A percentile compares a stretch with the other conserved stretches of the same genome.
Conservation (phyloP, 2,329 filamentous ascomycete genomes). For the Aspergillus floridensis region DNA sequence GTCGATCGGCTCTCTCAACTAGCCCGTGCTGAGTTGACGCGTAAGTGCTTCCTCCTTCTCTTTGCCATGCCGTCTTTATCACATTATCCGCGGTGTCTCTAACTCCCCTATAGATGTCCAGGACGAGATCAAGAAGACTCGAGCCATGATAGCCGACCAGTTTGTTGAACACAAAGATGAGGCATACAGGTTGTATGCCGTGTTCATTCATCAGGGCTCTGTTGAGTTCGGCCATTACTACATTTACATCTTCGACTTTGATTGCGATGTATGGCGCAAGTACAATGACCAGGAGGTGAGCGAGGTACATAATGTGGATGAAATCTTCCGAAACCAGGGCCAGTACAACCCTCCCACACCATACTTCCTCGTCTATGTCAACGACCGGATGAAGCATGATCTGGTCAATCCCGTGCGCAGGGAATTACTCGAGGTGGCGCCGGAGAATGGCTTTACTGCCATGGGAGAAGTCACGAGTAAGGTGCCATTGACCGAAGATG, state of each 20-base stretch:
- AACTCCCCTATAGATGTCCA: conserved; percentile 28
- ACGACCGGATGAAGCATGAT: conserved; percentile 60
- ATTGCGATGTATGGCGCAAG: conserved; percentile 76
- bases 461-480: conserved; percentile 19
- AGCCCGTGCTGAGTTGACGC: conserved; percentile 48
- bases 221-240: conserved; percentile 85
- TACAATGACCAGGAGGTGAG: conserved; percentile 89
- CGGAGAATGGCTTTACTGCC: conserved; percentile 6
- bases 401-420: conserved; percentile 58
- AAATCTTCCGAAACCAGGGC: conserved; percentile 68
- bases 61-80: neutral
- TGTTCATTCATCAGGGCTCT: conserved; percentile 78
- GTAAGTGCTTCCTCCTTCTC: conserved; percentile 25
- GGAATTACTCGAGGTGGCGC: conserved; percentile 32
- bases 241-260: conserved; percentile 93
- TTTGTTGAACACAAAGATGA: conserved; percentile 64
- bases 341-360: conserved; percentile 67
- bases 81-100: neutral
- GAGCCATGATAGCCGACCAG: conserved; percentile 52
- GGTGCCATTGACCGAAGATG: conserved; percentile 18
- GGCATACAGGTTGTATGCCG: conserved; percentile 80
- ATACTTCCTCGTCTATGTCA: conserved; percentile 81
- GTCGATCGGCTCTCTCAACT: conserved; percentile 48
- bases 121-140: conserved; percentile 50
- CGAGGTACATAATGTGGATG: conserved; percentile 60